phyloP scores from a whole-genome alignment of 768 basidiomycete genomes.

The Antrodiella citrinella region DNA sequence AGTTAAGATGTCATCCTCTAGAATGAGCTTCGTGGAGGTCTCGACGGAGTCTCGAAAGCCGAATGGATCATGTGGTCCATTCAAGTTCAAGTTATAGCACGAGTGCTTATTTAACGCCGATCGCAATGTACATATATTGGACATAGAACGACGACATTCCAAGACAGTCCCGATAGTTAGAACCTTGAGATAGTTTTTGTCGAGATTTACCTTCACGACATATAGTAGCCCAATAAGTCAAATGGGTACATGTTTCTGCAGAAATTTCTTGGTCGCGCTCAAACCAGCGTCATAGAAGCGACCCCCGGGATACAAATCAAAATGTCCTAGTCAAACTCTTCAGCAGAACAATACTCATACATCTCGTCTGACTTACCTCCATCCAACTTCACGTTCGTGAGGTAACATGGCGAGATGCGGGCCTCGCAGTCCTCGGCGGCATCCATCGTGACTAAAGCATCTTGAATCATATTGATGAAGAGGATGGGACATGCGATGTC shows the following conservation, averaged over 20 bases:
- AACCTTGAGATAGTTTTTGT: too few species aligned
- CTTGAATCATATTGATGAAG: not conserved
- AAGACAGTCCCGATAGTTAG: too few species aligned
- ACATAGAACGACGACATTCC: too few species aligned
- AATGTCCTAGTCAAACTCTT: slow-evolving; percentile 2
- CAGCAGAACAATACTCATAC: not conserved
- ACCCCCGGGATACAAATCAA: slow-evolving; percentile 1
- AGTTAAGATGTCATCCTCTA: too few species aligned
- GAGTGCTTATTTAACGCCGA: too few species aligned
- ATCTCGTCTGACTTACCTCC: not conserved
- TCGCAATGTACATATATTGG: too few species aligned
- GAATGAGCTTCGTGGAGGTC: too few species aligned
- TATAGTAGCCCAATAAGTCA: too few species aligned
- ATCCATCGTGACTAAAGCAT: not conserved
- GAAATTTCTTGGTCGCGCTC: not conserved
- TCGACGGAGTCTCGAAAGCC: too few species aligned
- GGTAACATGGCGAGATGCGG: not conserved
- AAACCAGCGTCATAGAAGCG: not conserved
- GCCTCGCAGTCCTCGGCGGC: not conserved
- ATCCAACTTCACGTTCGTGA: not conserved
- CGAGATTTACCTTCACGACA: too few species aligned
- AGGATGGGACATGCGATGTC: not conserved
- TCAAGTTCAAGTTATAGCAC: too few species aligned
- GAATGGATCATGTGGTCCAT: too few species aligned
- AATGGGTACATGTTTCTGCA: not conserved